Conservation (phyloP, 805 yeast genomes). For the Kregervanrija fluxuum region DNA sequence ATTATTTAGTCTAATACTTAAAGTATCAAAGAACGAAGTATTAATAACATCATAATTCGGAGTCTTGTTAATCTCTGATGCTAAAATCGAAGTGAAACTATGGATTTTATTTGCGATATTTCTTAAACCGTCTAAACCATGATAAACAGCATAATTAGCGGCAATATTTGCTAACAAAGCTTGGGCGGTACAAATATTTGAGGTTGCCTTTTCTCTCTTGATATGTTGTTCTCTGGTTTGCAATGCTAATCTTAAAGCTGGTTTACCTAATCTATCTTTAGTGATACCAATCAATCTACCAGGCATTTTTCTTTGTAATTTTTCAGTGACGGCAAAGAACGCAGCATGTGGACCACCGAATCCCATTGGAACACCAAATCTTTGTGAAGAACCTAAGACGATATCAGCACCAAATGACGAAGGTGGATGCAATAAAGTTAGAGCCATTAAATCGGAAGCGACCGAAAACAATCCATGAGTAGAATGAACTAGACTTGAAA, state of each 20-base stretch:
- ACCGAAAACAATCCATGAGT: conserved; percentile 72
- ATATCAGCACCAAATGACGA: conserved; percentile 84
- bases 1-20: conserved; percentile 53
- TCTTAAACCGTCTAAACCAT: conserved; percentile 82
- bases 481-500: conserved; percentile 61
- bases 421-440: conserved; percentile 82
- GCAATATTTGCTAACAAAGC: conserved; percentile 93
- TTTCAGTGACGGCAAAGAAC: conserved; percentile 80
- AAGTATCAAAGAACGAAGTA: conserved; percentile 64
- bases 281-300: conserved; percentile 93
- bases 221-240: conserved; percentile 99
- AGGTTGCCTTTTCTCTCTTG: conserved; percentile 94
- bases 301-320: conserved; percentile 86
- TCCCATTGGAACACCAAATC: conserved; percentile 97
- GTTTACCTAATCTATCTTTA: conserved; percentile 82
- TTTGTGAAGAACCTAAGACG: conserved; percentile 85
- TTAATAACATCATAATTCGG: conserved; percentile 47
- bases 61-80: conserved; percentile 40
- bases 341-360: conserved; percentile 99
- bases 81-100: conserved; percentile 67
- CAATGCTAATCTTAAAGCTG: conserved; percentile 86
- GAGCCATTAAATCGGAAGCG: conserved; percentile 88
- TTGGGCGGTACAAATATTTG: conserved; percentile 97
- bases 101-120: conserved; percentile 72
- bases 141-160: conserved; percentile 93